phyloP scores from a whole-genome alignment of 805 yeast species.

The Starmerella vaccinii region DNA sequence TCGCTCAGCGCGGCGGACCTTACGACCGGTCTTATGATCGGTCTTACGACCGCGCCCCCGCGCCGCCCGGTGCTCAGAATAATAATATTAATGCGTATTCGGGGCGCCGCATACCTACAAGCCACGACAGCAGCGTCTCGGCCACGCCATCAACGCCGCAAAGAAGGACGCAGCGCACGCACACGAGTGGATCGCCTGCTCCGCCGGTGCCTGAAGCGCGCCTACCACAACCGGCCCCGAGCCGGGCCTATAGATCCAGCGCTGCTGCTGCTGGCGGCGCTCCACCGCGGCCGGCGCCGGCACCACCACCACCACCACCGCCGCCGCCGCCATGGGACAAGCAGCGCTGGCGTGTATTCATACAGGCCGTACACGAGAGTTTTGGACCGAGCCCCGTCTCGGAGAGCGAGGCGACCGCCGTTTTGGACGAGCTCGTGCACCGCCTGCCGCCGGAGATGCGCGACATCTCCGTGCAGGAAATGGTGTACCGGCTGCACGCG shows the following conservation, averaged over 20 bases:
- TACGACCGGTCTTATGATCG: too few relatives aligned
- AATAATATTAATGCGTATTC: too few relatives aligned
- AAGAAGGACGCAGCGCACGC: not conserved
- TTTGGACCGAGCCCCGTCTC: not conserved
- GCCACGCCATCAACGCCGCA: not conserved
- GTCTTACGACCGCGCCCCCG: too few relatives aligned
- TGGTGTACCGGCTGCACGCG: conserved; percentile 8
- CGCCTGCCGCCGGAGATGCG: conserved; percentile 14
- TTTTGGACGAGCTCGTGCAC: not conserved
- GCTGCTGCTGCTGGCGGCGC: too few relatives aligned
- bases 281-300: not conserved
- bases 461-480: conserved; percentile 8
- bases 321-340: conserved; percentile 8
- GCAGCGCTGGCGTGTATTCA: conserved; percentile 15
- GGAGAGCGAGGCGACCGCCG: not conserved
- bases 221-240: too few relatives aligned
- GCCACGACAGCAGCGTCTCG: not conserved
- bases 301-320: not conserved
- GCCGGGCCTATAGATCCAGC: too few relatives aligned
- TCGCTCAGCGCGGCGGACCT: too few relatives aligned
- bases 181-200: not conserved
- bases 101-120: too few relatives aligned
- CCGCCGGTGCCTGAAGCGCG: too few relatives aligned
- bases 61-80: too few relatives aligned
- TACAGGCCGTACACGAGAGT: conserved; percentile 7